These are phyloP conservation scores for Ustilago trichophora DNA, from an alignment of 1,284 basidiomycete genomes.

Conservation along the genomic window DNA sequence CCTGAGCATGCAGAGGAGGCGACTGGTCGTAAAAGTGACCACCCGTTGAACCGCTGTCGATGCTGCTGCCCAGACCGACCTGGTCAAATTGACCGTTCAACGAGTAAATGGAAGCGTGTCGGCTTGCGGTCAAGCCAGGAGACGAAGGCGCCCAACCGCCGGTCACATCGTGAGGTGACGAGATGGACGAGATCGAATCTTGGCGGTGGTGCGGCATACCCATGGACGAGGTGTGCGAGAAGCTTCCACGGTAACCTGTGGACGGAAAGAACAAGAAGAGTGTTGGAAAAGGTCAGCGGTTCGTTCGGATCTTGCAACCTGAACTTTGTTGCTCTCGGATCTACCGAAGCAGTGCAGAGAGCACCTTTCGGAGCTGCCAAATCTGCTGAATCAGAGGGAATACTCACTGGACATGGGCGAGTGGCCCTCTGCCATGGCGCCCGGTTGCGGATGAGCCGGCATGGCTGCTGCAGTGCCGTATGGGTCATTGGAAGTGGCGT, in stretches of 20 bases:
- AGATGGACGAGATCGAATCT: constrained; percentile 46
- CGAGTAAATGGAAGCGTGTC: constrained; percentile 50
- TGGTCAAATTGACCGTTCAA: constrained; percentile 49
- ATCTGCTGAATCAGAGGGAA: too few relatives aligned
- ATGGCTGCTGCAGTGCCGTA: constrained; percentile 18
- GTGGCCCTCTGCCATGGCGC: constrained; percentile 27
- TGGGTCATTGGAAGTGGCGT: constrained; percentile 17
- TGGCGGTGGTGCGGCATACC: constrained; percentile 45
- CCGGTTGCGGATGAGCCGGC: constrained; percentile 26
- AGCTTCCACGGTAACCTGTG: constrained; percentile 45
- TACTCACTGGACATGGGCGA: constrained; percentile 46
- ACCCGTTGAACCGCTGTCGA: constrained; percentile 39
- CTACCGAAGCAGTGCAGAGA: too few relatives aligned
- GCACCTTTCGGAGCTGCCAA: too few relatives aligned
- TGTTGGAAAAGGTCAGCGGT: neutral
- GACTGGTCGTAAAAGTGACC: constrained; percentile 49
- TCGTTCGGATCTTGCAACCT: too few relatives aligned
- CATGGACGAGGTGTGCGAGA: constrained; percentile 35
- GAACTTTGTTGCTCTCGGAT: too few relatives aligned
- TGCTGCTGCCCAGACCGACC: constrained; percentile 41
- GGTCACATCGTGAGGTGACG: constrained; percentile 43
- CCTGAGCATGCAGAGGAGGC: constrained; percentile 42
- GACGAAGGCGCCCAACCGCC: constrained; percentile 48
- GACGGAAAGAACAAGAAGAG: neutral
- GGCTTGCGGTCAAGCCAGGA: constrained; percentile 37